Conservation (phyloP, 1,284 basidiomycete genomes). For the Boletellus deceptivus region DNA sequence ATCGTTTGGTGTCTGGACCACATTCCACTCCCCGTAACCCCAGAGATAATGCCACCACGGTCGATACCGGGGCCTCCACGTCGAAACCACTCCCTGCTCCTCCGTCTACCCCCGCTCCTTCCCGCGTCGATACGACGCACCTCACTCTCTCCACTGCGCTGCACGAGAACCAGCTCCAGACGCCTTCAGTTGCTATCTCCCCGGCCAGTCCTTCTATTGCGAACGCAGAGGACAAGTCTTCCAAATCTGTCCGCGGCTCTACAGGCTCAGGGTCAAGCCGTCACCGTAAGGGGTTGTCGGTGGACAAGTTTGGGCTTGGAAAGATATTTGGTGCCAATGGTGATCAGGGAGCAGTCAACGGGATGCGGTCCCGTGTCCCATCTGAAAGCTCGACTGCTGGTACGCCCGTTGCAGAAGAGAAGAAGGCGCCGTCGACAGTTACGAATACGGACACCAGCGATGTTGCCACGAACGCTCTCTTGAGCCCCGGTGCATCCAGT, state of each 20-base stretch:
- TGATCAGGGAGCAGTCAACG: conserved; percentile 27
- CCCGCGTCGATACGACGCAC: conserved; percentile 22
- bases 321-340: conserved; percentile 51
- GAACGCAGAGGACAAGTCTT: conserved; percentile 38
- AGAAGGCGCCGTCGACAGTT: conserved; percentile 9
- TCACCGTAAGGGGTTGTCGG: conserved; percentile 60
- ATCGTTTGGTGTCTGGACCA: conserved; percentile 18
- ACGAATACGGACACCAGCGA: conserved; percentile 3
- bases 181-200: conserved; percentile 45
- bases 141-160: conserved; percentile 21
- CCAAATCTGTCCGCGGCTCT: conserved; percentile 33
- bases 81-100: conserved; percentile 26
- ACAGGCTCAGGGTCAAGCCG: conserved; percentile 47
- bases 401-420: conserved; percentile 23
- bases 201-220: conserved; percentile 48
- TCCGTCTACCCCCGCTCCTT: conserved; percentile 17
- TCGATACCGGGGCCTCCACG: conserved; percentile 1
- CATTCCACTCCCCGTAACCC: conserved; percentile 4
- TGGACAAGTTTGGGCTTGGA: conserved; percentile 74
- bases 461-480: conserved; percentile 27
- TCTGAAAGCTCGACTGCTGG: conserved; percentile 40
- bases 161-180: conserved; percentile 29
- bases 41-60: conserved; percentile 20
- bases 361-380: conserved; percentile 38
- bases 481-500: conserved; percentile 35